These are phyloP conservation scores for Exophiala sideris DNA, from an alignment of 2,329 filamentous ascomycete genomes.

Conservation along the genomic window DNA sequence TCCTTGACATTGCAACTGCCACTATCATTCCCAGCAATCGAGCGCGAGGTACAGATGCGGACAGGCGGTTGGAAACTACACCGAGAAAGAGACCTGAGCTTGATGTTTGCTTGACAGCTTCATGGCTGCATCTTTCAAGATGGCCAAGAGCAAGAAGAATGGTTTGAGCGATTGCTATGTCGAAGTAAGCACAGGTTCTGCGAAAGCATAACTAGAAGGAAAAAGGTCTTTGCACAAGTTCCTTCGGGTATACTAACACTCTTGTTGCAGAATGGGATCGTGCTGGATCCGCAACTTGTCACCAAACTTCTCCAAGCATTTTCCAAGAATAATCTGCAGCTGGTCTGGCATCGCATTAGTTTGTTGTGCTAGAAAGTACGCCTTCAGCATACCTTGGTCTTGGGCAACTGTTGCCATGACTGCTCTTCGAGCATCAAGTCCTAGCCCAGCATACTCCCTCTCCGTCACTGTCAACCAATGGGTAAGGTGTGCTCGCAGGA, in stretches of 20 bases:
- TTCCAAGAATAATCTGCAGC: conserved; percentile 61
- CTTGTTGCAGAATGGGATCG: conserved; percentile 78
- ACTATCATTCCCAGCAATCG: conserved; percentile 86
- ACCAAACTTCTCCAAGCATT: conserved; percentile 69
- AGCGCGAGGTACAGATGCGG: conserved; percentile 68
- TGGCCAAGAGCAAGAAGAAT: conserved; percentile 76
- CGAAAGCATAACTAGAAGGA: not conserved
- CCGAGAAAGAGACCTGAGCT: conserved; percentile 71
- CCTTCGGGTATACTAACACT: conserved; percentile 56
- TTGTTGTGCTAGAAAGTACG: conserved; percentile 3
- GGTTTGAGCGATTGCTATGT: conserved; percentile 70
- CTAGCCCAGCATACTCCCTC: conserved; percentile 63
- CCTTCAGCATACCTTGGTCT: conserved; percentile 43
- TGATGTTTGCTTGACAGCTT: conserved; percentile 65
- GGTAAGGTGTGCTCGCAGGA: conserved; percentile 54
- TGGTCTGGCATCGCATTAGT: conserved; percentile 37
- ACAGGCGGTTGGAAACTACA: conserved; percentile 79
- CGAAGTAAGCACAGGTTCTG: conserved; percentile 27
- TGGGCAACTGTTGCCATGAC: conserved; percentile 57
- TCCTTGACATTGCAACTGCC: conserved; percentile 65
- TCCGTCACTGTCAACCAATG: conserved; percentile 64
- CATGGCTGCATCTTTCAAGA: conserved; percentile 62
- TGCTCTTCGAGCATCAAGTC: conserved; percentile 64
- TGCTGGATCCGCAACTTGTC: conserved; percentile 86
- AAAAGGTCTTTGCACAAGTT: conserved; percentile 1